Conservation (phyloP, 352 stramenopile species). For the Globisporangium perplexum region DNA sequence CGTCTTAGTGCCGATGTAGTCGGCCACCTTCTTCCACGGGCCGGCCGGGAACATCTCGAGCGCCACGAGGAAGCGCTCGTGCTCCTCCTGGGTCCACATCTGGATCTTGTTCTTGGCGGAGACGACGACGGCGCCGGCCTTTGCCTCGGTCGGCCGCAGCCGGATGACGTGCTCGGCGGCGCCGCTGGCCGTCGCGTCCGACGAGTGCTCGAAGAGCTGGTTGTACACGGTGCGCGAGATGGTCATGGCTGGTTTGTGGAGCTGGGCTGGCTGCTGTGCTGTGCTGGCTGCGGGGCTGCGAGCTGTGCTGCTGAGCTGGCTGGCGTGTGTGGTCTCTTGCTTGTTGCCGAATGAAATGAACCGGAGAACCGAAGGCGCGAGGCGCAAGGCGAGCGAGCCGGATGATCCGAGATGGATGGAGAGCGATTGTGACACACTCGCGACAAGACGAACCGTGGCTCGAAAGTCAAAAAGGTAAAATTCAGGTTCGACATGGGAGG, state of each 20-base stretch:
- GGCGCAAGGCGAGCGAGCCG: not conserved
- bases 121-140: constrained; percentile 68
- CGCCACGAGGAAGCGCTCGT: constrained; percentile 79
- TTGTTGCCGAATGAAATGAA: no score
- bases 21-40: constrained; percentile 84
- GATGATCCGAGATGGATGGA: not conserved
- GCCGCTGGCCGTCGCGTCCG: constrained; percentile 11
- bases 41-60: constrained; percentile 82
- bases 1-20: constrained; percentile 82
- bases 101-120: constrained; percentile 82
- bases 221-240: constrained; percentile 84
- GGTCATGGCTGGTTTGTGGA: constrained; percentile 36
- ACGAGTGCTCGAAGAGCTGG: constrained; percentile 69
- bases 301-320: constrained; percentile 2
- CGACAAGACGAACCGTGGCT: not conserved
- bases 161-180: constrained; percentile 53
- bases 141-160: constrained; percentile 70
- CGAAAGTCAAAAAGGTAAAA: not conserved
- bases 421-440: not conserved
- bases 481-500: not conserved
- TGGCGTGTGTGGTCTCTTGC: not conserved
- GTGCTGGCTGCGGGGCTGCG: constrained; percentile 5
- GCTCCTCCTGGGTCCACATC: constrained; percentile 85
- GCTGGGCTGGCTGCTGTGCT: not conserved
- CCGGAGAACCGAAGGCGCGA: not conserved